Percentiles rank a stretch among this genome's conserved stretches.
Evolutionary conservation across 805 yeast species (phyloP).

Genomic region (Maudiozyma serrabonitensis): DNA sequence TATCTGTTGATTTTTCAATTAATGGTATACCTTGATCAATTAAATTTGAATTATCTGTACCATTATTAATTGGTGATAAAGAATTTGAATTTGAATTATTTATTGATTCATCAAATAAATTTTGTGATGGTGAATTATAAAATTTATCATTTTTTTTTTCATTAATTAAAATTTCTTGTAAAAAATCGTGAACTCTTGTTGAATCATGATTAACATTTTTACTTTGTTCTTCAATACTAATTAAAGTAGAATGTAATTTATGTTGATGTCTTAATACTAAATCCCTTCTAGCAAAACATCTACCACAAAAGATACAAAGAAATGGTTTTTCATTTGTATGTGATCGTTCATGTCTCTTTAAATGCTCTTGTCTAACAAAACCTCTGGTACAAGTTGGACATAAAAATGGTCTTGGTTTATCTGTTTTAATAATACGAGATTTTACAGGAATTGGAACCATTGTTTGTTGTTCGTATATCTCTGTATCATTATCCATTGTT

Average conservation of each 20-base stretch:
- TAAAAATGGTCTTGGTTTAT: slow-evolving; percentile 86
- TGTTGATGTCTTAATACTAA: slow-evolving; percentile 88
- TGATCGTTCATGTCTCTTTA: slow-evolving; percentile 86
- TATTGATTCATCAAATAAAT: too few relatives aligned
- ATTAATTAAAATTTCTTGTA: neutral
- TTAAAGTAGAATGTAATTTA: slow-evolving; percentile 58
- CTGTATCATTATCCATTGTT: neutral
- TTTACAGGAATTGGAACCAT: slow-evolving; percentile 70
- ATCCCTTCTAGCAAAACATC: slow-evolving; percentile 87
- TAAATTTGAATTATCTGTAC: neutral
- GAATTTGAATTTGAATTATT: neutral
- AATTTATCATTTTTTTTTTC: neutral
- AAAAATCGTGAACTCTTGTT: neutral
- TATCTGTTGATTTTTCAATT: slow-evolving; percentile 2
- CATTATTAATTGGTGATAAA: neutral
- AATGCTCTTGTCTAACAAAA: slow-evolving; percentile 88
- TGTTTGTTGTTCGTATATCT: neutral
- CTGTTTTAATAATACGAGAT: slow-evolving; percentile 72
- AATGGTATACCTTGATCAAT: neutral
- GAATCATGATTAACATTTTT: slow-evolving; percentile 1
- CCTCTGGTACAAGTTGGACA: slow-evolving; percentile 88
- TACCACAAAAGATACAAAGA: slow-evolving; percentile 92
- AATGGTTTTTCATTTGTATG: slow-evolving; percentile 96
- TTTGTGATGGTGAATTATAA: neutral
- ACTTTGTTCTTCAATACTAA: slow-evolving; percentile 22